Percentiles rank a stretch among this genome's conserved stretches.
phyloP scores from a whole-genome alignment of 177 flowering plant genomes.

The Tripterygium wilfordii region DNA sequence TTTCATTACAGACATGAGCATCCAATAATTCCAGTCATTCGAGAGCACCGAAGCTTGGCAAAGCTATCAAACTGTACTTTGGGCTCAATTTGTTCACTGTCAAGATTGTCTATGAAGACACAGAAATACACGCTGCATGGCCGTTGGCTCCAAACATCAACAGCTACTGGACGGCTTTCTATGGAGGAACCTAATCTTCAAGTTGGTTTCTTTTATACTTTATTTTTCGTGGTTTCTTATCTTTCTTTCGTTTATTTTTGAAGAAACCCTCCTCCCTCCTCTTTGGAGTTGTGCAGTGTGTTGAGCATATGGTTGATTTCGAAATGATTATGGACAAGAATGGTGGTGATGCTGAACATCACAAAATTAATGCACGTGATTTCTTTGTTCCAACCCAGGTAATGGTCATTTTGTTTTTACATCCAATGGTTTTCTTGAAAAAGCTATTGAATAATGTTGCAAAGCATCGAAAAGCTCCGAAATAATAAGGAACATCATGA shows the following conservation, averaged over 20 bases:
- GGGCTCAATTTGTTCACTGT: constrained; percentile 83
- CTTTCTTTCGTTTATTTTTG: background rate
- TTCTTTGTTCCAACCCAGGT: constrained; percentile 89
- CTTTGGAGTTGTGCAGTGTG: constrained; percentile 47
- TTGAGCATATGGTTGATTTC: constrained; percentile 80
- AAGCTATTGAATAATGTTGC: too few relatives aligned
- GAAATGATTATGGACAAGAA: constrained; percentile 29
- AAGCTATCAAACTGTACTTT: constrained; percentile 87
- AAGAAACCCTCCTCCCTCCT: background rate
- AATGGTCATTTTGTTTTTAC: constrained; percentile 5
- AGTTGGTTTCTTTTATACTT: constrained; percentile 36
- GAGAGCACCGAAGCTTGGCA: constrained; percentile 83
- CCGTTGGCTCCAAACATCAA: constrained; percentile 98
- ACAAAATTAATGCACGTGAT: constrained; percentile 78
- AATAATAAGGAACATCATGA: too few relatives aligned
- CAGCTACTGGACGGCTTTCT: constrained; percentile 94
- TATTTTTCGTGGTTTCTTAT: background rate
- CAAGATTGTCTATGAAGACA: constrained; percentile 58
- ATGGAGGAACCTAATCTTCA: constrained; percentile 99
- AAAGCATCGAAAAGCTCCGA: too few relatives aligned
- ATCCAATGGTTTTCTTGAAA: too few relatives aligned
- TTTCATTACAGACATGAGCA: constrained; percentile 73
- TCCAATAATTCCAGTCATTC: constrained; percentile 79
- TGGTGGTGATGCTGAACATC: constrained; percentile 23
- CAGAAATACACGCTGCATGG: constrained; percentile 84